A percentile compares a stretch with the other conserved stretches of the same genome.
Conservation (phyloP, 2,329 filamentous ascomycete species). For the Chrysoporthe austroafricana region DNA sequence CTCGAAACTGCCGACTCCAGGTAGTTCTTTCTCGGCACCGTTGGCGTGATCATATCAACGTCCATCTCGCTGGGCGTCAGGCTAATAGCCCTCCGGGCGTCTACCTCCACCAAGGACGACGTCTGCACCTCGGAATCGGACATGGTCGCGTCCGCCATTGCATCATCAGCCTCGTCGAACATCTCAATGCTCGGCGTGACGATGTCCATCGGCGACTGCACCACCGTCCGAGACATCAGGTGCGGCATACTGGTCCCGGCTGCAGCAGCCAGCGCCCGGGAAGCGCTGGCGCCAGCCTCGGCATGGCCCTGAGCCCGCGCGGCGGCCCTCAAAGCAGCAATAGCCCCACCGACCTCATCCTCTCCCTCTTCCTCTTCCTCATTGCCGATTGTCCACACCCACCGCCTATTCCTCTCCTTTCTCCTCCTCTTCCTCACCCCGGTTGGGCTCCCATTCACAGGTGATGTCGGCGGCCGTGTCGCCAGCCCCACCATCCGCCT, state of each 20-base stretch:
- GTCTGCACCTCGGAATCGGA: slow-evolving; percentile 43
- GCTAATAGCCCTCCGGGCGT: slow-evolving; percentile 16
- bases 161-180: slow-evolving; percentile 32
- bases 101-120: slow-evolving; percentile 41
- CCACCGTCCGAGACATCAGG: slow-evolving; percentile 26
- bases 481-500: slow-evolving; percentile 57
- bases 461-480: slow-evolving; percentile 46
- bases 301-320: slow-evolving; percentile 13
- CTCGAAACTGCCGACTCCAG: slow-evolving; percentile 4
- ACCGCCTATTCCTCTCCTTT: slow-evolving; percentile 65
- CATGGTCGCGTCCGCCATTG: slow-evolving; percentile 51
- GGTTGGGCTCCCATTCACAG: slow-evolving; percentile 46
- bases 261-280: neutral
- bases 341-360: slow-evolving; percentile 47
- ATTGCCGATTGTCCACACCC: slow-evolving; percentile 67
- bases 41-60: slow-evolving; percentile 46
- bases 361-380: slow-evolving; percentile 52
- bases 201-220: slow-evolving; percentile 35
- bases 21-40: slow-evolving; percentile 31
- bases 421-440: slow-evolving; percentile 59
- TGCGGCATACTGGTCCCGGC: neutral
- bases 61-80: slow-evolving; percentile 39
- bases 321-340: slow-evolving; percentile 44
- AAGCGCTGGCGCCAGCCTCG: slow-evolving; percentile 30
- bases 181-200: slow-evolving; percentile 49